Evolutionary conservation across 2,329 filamentous ascomycete genomes (phyloP), one percentile per base, ranked within the genome.

Genomic region (Cordyceps tenuipes): DNA sequence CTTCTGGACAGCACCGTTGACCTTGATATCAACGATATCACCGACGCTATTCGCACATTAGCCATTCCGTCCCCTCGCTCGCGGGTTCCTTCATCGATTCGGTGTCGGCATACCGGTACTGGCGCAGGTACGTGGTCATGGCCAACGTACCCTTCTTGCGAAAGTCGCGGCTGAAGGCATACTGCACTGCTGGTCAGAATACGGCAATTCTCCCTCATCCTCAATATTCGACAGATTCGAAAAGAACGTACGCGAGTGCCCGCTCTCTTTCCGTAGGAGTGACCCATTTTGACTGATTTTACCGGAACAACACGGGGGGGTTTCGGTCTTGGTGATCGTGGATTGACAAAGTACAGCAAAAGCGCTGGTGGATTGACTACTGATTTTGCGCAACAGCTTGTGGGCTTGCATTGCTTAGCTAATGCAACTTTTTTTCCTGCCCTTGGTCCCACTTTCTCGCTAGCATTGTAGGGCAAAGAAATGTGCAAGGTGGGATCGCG

Each of bases 11-110:
- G 91, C 94, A 88, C 92, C 94, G 83, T 99, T 97, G 75, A 89
- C 90, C 82, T 96, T 95, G 78, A 99, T 91, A 77, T 99, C 94
- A 75, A 99, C 94, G 72, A 97, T 97, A 75, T 99, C 94, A 78
- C 94, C 94, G 75, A 99, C 94, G 78, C 87, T 91, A 71, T 64
- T 59, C 41, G 19, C 49, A 29, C 21, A 31, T 59, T 59, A 59
- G 57, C 57, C 41, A 36, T 46, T 29, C 12, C 23, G 23, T 29
- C 39, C 67, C 62, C 67, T 63, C 55, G 66, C 73, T 87, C 73
- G 85, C 77, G 71, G 51, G 23, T 55, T 63, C 15, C 57, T 10
- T 60, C 51, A 55, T 53, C 29, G 56, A 5, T 56, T 55, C 26
- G 31, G 8, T 34, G 62, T 57, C 62, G 60, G 71, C 72, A 65